Evolutionary conservation across 1,139 yeast genomes (phyloP).

Genomic region (Magnusiomyces sp.): DNA sequence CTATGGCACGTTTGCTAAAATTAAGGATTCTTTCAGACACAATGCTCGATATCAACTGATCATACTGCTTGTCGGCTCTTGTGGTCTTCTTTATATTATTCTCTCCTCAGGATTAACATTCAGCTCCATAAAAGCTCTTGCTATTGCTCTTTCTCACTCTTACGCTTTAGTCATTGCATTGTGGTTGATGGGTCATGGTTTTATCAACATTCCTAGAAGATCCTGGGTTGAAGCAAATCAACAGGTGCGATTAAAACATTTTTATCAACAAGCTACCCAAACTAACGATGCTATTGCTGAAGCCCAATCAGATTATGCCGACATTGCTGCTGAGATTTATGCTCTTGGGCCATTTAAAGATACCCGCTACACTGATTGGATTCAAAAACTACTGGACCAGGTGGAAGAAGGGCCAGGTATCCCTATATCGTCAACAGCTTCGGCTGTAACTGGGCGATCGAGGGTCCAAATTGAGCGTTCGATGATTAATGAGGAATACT

Average conservation of each 20-base stretch:
- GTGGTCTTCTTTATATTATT: constrained; percentile 53
- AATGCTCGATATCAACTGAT: constrained; percentile 55
- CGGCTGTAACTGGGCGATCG: constrained; percentile 16
- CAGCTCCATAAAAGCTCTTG: constrained; percentile 50
- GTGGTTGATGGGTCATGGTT: constrained; percentile 82
- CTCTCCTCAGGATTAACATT: constrained; percentile 53
- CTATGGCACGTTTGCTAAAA: constrained; percentile 38
- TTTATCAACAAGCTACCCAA: constrained; percentile 50
- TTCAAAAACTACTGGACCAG: constrained; percentile 27
- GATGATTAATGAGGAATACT: constrained; percentile 24
- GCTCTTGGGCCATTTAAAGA: constrained; percentile 36
- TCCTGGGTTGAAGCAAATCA: constrained; percentile 46
- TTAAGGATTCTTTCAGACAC: constrained; percentile 49
- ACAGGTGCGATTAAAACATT: constrained; percentile 32
- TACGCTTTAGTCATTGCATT: constrained; percentile 67
- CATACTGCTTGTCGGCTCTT: constrained; percentile 44
- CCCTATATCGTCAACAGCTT: constrained; percentile 12
- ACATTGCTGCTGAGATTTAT: constrained; percentile 54
- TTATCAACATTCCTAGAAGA: constrained; percentile 56
- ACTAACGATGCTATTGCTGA: constrained; percentile 59
- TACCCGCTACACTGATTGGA: constrained; percentile 34
- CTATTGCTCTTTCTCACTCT: constrained; percentile 73
- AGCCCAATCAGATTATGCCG: constrained; percentile 52
- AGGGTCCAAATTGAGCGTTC: constrained; percentile 23
- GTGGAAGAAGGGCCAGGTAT: constrained; percentile 22